Evolutionary conservation across 1,284 basidiomycete species (phyloP), one percentile per base, ranked within the genome.

Genomic region (Ustilago xerochloae): DNA sequence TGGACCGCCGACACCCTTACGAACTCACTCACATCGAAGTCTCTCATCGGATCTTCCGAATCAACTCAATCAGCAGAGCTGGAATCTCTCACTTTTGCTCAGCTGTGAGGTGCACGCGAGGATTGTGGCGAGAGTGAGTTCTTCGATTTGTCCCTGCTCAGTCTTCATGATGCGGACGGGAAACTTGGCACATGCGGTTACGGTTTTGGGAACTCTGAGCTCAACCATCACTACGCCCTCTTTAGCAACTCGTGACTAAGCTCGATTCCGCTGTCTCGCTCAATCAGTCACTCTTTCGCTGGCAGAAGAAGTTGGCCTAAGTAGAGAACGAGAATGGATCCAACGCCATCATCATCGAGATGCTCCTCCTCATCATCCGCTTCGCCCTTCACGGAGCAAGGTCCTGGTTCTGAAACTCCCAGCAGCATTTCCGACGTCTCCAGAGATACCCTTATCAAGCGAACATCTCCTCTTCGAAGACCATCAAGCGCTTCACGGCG

Each of bases 381-480:
- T 3, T 67, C 58, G 7, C 3, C 39, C 16, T 57, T 33, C 30
- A n/a, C 35, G 15, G 53, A 48, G 16, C 38, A 39, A 4, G 28
- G 15, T 35, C 10, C 51, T 22, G 26, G 8, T 8, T 46, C 51
- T 9, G 39, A 59, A 16, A 39, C 55, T 18, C 22, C 39, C 10
- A 63, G 60, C 35, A 59, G 51, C 50, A 28, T 41, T 3, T 57
- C 65, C 16, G 50, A 50, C 15, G 33, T 32, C 22, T 39, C 57
- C 6, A 18, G 39, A 16, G 48, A 38, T 29, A 65, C 35, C 12
- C 33, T 39, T 22, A 36, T 36, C n/a, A 49, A 48, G 16, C 28
- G 20, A 24, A n/a, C 36, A 10, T 6, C 41, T 15, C 15, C 51
- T 32, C 18, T 13, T 47, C 50, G 46, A 30, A 50, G 55, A 20